Conservation (phyloP, 2,329 filamentous ascomycete genomes). For the Hypoxylon sp. region DNA sequence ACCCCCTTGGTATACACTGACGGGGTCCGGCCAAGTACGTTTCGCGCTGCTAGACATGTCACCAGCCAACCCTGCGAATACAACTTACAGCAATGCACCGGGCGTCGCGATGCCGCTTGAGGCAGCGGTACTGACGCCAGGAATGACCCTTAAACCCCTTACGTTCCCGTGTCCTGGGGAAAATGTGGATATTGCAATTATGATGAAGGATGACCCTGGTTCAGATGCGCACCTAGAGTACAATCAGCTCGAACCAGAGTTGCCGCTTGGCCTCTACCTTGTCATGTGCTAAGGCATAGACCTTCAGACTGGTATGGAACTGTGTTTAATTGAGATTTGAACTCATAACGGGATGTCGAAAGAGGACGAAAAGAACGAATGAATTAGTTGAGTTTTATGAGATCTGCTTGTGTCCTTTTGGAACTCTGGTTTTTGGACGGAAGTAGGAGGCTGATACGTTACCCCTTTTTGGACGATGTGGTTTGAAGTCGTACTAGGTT, state of each 20-base stretch:
- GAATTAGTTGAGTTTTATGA: not conserved
- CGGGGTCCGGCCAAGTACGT: slow-evolving; percentile 42
- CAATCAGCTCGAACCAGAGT: slow-evolving; percentile 26
- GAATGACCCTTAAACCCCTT: slow-evolving; percentile 31
- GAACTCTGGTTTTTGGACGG: slow-evolving; percentile 1
- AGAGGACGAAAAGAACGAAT: not conserved
- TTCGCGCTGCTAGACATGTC: slow-evolving; percentile 46
- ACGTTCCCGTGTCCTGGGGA: slow-evolving; percentile 47
- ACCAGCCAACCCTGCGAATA: slow-evolving; percentile 22
- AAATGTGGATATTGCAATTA: slow-evolving; percentile 29
- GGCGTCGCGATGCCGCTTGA: slow-evolving; percentile 41
- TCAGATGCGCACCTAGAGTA: slow-evolving; percentile 49
- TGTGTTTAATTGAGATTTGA: not conserved
- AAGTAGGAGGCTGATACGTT: slow-evolving; percentile 23
- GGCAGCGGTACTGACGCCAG: slow-evolving; percentile 26
- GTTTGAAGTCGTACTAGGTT: slow-evolving; percentile 17
- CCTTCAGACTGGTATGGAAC: not conserved
- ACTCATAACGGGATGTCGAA: not conserved
- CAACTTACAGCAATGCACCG: slow-evolving; percentile 46
- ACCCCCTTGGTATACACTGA: slow-evolving; percentile 34
- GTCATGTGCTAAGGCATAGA: slow-evolving; percentile 41
- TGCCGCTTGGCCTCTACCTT: slow-evolving; percentile 46
- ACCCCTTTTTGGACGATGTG: slow-evolving; percentile 33
- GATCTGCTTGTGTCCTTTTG: slow-evolving; percentile 9
- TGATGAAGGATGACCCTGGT: slow-evolving; percentile 42